phyloP scores from a whole-genome alignment of 2,329 filamentous ascomycete genomes.

The Diaporthe vexans region DNA sequence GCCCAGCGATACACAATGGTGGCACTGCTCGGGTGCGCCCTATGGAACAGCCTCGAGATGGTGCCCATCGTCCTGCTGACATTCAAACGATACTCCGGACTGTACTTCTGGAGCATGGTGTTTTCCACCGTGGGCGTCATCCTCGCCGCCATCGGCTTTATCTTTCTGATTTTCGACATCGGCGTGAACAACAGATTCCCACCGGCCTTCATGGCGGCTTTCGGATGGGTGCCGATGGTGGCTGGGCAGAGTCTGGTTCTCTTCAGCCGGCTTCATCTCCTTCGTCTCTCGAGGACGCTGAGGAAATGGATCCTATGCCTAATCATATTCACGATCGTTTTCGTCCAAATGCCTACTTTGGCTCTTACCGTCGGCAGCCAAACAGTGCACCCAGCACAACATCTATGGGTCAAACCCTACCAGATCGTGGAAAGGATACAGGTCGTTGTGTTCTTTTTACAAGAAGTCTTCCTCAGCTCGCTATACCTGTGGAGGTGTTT shows the following conservation, averaged over 20 bases:
- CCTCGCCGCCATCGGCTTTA: constrained; percentile 6
- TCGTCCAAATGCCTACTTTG: constrained; percentile 67
- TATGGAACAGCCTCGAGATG: constrained; percentile 36
- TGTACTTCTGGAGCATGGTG: constrained; percentile 39
- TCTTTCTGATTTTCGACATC: constrained; percentile 23
- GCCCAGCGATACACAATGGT: constrained; percentile 19
- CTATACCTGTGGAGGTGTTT: constrained; percentile 68
- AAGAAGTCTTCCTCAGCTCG: constrained; percentile 60
- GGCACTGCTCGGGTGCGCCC: constrained; percentile 22
- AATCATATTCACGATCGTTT: constrained; percentile 66
- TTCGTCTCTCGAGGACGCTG: constrained; percentile 63
- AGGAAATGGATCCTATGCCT: constrained; percentile 66
- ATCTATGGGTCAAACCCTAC: constrained; percentile 42
- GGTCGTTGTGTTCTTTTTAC: constrained; percentile 58
- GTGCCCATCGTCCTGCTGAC: constrained; percentile 26
- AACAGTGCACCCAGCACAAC: neutral
- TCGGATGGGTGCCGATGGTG: constrained; percentile 68
- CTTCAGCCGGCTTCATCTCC: constrained; percentile 72
- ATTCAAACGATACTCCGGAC: constrained; percentile 2
- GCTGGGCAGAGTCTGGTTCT: constrained; percentile 70
- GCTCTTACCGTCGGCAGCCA: constrained; percentile 55
- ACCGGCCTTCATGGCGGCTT: constrained; percentile 1
- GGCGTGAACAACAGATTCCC: neutral
- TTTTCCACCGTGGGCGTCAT: constrained; percentile 2
- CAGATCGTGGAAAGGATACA: constrained; percentile 51